Conservation (phyloP, 2,329 filamentous ascomycete genomes). For the Chaetomium sp. region DNA sequence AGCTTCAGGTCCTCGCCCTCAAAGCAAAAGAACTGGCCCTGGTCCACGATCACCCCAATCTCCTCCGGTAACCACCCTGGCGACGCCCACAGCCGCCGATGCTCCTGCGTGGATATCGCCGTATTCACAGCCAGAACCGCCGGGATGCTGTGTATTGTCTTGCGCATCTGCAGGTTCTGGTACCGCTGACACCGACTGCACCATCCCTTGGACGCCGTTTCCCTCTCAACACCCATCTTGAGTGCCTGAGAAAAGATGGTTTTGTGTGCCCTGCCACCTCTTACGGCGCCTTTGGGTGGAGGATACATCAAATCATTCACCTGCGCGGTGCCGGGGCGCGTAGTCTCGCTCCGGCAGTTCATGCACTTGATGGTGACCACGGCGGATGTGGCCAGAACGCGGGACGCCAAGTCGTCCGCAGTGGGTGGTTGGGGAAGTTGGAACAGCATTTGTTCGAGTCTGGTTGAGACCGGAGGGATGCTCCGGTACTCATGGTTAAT, state of each 20-base stretch:
- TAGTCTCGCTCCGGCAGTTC: slow-evolving; percentile 81
- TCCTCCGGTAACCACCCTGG: slow-evolving; percentile 90
- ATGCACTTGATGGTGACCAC: slow-evolving; percentile 74
- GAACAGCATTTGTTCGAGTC: slow-evolving; percentile 60
- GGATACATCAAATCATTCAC: slow-evolving; percentile 86
- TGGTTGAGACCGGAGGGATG: slow-evolving; percentile 53
- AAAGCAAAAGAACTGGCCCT: slow-evolving; percentile 90
- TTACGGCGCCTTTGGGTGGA: slow-evolving; percentile 42
- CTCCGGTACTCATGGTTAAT: slow-evolving; percentile 70
- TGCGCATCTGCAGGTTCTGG: slow-evolving; percentile 77
- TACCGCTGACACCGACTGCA: slow-evolving; percentile 87
- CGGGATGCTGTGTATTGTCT: slow-evolving; percentile 75
- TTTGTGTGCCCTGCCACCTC: slow-evolving; percentile 46
- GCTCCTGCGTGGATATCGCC: slow-evolving; percentile 62
- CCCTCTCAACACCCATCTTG: slow-evolving; percentile 86
- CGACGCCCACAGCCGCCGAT: slow-evolving; percentile 77
- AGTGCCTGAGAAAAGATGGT: slow-evolving; percentile 81
- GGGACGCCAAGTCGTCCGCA: slow-evolving; percentile 23
- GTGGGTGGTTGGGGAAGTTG: slow-evolving; percentile 9
- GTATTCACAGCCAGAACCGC: slow-evolving; percentile 86
- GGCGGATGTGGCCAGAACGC: slow-evolving; percentile 62
- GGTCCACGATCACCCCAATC: slow-evolving; percentile 84
- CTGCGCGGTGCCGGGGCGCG: slow-evolving; percentile 68
- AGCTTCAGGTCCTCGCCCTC: slow-evolving; percentile 83
- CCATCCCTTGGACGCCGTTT: slow-evolving; percentile 86